Conservation (phyloP, 176 grass and related monocot genomes). For the Avena eriantha region DNA sequence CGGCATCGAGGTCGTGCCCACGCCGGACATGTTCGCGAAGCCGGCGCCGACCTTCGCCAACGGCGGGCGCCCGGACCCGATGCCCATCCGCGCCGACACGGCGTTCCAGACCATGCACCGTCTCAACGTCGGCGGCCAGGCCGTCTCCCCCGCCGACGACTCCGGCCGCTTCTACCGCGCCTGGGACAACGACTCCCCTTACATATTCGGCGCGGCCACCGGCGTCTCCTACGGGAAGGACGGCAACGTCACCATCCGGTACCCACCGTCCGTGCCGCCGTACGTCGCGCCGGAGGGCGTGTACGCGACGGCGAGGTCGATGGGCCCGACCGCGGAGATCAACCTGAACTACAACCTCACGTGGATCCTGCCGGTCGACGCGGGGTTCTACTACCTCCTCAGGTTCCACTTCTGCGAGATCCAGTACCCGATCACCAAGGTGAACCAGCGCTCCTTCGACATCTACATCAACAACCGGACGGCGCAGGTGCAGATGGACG, state of each 20-base stretch:
- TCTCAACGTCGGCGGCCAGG: conserved; percentile 41
- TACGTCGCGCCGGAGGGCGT: conserved; percentile 45
- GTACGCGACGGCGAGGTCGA: conserved; percentile 55
- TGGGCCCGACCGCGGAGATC: conserved; percentile 31
- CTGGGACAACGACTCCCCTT: conserved; percentile 36
- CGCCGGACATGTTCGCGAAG: conserved; percentile 16
- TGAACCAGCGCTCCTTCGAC: conserved; percentile 50
- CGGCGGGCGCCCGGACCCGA: neutral
- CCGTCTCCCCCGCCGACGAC: conserved; percentile 13
- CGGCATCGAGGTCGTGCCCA: conserved; percentile 60
- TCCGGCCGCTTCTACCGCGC: conserved; percentile 34
- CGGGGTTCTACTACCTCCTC: conserved; percentile 52
- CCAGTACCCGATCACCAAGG: conserved; percentile 40
- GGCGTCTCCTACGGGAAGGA: conserved; percentile 45
- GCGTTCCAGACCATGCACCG: conserved; percentile 60
- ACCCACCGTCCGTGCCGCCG: conserved; percentile 14
- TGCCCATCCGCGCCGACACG: conserved; percentile 16
- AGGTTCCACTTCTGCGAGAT: conserved; percentile 70
- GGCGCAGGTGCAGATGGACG: conserved; percentile 34
- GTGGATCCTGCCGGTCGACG: conserved; percentile 50
- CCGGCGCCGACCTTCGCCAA: conserved; percentile 11
- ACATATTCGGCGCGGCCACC: conserved; percentile 32
- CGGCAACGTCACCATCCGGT: conserved; percentile 44
- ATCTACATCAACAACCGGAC: conserved; percentile 58
- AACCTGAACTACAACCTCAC: conserved; percentile 67